A percentile compares a stretch with the other conserved stretches of the same genome.
These are phyloP conservation scores for Blastocladiella britannica DNA, from an alignment of 192 early-diverging fungal genomes.

Conservation along the genomic window DNA sequence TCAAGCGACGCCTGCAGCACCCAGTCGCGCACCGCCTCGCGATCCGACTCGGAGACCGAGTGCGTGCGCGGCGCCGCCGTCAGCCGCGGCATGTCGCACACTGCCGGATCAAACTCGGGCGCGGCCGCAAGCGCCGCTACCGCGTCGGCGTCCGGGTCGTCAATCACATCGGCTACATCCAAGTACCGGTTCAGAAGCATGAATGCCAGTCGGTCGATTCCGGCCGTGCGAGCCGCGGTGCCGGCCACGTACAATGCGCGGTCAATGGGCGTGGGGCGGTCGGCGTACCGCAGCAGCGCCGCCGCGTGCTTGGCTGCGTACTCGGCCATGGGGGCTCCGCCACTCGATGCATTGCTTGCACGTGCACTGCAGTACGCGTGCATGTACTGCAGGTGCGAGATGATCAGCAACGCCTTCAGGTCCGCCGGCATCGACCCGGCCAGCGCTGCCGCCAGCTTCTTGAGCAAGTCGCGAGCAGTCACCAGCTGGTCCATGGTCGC, in stretches of 20 bases:
- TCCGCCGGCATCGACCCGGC: constrained; percentile 14
- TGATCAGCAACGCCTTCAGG: constrained; percentile 21
- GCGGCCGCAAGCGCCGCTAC: constrained; percentile 39
- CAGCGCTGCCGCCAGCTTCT: constrained; percentile 3
- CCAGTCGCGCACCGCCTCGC: constrained; percentile 43
- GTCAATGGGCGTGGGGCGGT: constrained; percentile 23
- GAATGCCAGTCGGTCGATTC: constrained; percentile 36
- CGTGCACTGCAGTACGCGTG: constrained; percentile 26
- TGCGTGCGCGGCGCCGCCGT: not conserved
- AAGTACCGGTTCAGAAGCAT: constrained; percentile 42
- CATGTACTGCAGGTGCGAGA: constrained; percentile 25
- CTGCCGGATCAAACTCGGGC: not conserved
- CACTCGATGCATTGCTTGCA: constrained; percentile 21
- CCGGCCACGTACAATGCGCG: constrained; percentile 33
- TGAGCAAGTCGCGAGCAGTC: constrained; percentile 2
- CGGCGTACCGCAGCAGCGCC: constrained; percentile 26
- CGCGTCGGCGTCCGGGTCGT: constrained; percentile 11
- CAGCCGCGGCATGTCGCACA: not conserved
- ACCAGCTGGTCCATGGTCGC: not conserved
- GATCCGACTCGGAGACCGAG: constrained; percentile 18
- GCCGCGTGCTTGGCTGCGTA: constrained; percentile 35
- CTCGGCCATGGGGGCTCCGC: constrained; percentile 15
- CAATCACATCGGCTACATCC: constrained; percentile 36
- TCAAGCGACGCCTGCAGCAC: constrained; percentile 39
- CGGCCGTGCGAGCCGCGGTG: constrained; percentile 19